Evolutionary conservation across 352 stramenopile species (phyloP), one percentile per base, ranked within the genome.

Genomic region (Elongisporangium undulatum): DNA sequence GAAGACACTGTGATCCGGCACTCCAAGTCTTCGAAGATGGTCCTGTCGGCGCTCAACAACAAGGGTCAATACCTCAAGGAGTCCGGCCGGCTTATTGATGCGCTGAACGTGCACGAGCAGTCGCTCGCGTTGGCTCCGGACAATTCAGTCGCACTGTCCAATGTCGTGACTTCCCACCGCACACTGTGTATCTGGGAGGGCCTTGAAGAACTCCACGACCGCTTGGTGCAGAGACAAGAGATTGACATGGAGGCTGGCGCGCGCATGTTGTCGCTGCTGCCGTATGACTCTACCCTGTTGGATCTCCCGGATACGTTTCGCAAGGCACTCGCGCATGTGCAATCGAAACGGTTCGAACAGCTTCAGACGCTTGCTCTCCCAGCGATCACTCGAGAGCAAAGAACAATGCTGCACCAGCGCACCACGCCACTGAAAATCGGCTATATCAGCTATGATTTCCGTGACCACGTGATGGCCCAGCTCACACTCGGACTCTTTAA

Each of bases 391-490:
- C 29, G 7, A 15, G 10, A 39, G 29, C 5, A 45, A 4, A 17
- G 2, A 8, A 45, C 34, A 12, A 1, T 45, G 6, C 34, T 6
- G 4, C 12, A 45, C 12, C 34, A 45, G 10, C 12, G 34, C 12
- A 17, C 7, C 2, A 45, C 16, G 12, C 34, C 97, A 95, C 60
- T 92, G n/a, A 68, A 79, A 15, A 61, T 97, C 0, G 93, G 90
- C 12, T 95, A 98, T 57, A 38, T 97, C 19, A 95, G 87, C 60
- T 94, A 79, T 45, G 87, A 98, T 71, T 96, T 98, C 56, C 79
- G 86, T 0, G 94, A 98, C 62, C 92, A 98, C 59, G 88, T 93
- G 8, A 98, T 98, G 90, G 93, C 88, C 2, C 88, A 97, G 45
- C 71, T 98, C 20, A 97, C 85, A 16, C 56, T 90, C 2, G 89